Evolutionary conservation across 2,329 filamentous ascomycete species (phyloP).

Genomic region (Alternaria infectoria): DNA sequence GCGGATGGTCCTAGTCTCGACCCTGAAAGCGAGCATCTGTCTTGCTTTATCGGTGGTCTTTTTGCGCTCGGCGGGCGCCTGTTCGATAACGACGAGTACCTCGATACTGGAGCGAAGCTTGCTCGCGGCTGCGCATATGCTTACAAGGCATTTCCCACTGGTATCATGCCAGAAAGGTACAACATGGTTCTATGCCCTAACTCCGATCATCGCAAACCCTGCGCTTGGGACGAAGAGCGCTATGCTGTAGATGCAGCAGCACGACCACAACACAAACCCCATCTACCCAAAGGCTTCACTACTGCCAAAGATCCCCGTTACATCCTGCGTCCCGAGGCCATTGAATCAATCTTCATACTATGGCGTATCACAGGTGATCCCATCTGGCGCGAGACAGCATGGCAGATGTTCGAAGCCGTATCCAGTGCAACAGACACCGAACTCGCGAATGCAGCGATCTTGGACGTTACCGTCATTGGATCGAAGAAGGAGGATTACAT

Average conservation of each 20-base stretch:
- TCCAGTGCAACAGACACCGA: constrained; percentile 48
- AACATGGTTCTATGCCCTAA: constrained; percentile 57
- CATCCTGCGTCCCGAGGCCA: constrained; percentile 61
- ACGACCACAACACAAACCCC: constrained; percentile 35
- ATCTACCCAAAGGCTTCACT: constrained; percentile 54
- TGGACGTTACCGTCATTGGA: constrained; percentile 47
- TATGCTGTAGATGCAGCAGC: constrained; percentile 22
- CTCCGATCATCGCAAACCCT: constrained; percentile 46
- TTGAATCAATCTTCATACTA: constrained; percentile 66
- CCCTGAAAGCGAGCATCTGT: constrained; percentile 63
- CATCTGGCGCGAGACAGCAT: constrained; percentile 52
- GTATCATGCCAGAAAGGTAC: constrained; percentile 67
- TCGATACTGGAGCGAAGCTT: constrained; percentile 63
- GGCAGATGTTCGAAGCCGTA: constrained; percentile 56
- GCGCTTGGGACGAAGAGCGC: constrained; percentile 56
- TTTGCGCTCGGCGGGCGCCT: constrained; percentile 64
- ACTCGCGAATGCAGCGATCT: constrained; percentile 53
- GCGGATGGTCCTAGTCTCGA: constrained; percentile 33
- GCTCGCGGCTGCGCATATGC: constrained; percentile 68
- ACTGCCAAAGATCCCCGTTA: constrained; percentile 52
- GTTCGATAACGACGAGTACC: constrained; percentile 59
- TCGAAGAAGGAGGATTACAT: constrained; percentile 42
- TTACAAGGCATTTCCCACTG: constrained; percentile 61
- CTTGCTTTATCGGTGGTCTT: constrained; percentile 68
- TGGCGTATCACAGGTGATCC: constrained; percentile 64